These are phyloP conservation scores for Solanum acaule DNA, from an alignment of 257 asterid genomes.

Conservation along the genomic window DNA sequence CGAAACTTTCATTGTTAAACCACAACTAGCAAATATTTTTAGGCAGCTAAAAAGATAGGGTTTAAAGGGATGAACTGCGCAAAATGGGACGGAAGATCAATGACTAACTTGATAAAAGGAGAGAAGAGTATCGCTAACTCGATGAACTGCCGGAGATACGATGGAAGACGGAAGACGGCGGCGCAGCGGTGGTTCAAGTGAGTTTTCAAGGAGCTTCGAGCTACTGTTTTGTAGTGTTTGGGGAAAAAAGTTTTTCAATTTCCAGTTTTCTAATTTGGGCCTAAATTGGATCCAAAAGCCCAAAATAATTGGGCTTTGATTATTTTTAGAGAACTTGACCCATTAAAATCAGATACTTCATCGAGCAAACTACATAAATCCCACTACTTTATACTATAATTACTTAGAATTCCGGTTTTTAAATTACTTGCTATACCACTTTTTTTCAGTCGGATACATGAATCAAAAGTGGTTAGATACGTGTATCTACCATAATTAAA, in stretches of 20 bases:
- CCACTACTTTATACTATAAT: no score
- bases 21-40: not conserved
- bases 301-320: not conserved
- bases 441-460: no score
- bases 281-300: not conserved
- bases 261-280: not conserved
- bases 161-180: not conserved
- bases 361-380: no score
- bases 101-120: not conserved
- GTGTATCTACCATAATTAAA: no score
- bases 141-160: not conserved
- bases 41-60: not conserved
- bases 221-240: not conserved
- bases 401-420: no score
- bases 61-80: not conserved
- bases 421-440: no score
- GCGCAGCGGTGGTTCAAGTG: not conserved
- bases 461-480: no score
- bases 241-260: not conserved
- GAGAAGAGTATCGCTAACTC: not conserved
- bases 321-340: not conserved
- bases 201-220: not conserved
- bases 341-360: not conserved
- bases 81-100: not conserved
- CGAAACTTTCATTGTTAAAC: not conserved